A percentile compares a stretch with the other conserved stretches of the same genome.
Evolutionary conservation across 345 rosid species (phyloP).

Genomic region (Erysimum cheiranthoides): DNA sequence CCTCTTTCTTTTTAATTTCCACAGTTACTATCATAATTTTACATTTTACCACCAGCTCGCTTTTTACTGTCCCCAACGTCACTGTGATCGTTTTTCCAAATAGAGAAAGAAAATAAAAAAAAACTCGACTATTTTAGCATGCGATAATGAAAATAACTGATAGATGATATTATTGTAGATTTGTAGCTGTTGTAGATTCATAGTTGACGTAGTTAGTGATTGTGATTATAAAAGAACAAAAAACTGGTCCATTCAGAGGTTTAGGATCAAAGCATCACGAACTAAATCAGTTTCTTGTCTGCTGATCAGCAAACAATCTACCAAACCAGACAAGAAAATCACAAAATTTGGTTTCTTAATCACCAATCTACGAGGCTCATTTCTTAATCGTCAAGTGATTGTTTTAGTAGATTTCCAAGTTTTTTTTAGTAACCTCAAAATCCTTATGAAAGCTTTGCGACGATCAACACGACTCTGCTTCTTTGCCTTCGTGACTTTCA

Average conservation of each 20-base stretch:
- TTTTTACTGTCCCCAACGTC: constrained; percentile 9
- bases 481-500: constrained; percentile 37
- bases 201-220: too few species aligned
- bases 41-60: constrained; percentile 15
- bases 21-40: background rate
- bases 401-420: background rate
- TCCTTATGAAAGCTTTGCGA: background rate
- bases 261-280: background rate
- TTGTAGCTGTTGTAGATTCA: too few species aligned
- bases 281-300: background rate
- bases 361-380: background rate
- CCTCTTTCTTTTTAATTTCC: background rate
- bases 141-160: too few species aligned
- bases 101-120: background rate
- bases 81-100: background rate
- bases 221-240: too few species aligned
- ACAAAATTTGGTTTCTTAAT: background rate
- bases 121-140: too few species aligned
- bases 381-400: background rate
- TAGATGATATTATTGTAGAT: too few species aligned
- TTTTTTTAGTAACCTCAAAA: background rate
- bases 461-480: background rate
- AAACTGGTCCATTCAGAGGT: background rate
- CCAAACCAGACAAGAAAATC: background rate
- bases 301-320: background rate